Conservation (phyloP, 2,329 filamentous ascomycete genomes). For the Pestalotiopsis sp. region DNA sequence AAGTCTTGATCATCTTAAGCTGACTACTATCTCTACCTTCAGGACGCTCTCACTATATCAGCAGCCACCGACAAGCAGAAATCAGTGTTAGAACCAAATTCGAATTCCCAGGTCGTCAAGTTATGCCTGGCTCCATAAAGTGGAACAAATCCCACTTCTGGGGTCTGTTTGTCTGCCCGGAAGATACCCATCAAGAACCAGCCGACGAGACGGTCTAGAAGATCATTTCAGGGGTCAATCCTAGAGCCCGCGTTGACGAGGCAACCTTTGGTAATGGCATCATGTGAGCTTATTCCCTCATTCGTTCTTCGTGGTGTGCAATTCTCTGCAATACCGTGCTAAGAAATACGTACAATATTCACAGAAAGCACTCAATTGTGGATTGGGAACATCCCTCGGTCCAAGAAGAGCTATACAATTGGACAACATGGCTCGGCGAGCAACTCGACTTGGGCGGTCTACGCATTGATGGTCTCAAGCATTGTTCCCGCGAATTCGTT, state of each 20-base stretch:
- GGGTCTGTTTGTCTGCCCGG: neutral
- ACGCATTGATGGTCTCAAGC: neutral
- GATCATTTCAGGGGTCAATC: too few relatives aligned
- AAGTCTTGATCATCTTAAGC: too few relatives aligned
- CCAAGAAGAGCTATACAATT: neutral
- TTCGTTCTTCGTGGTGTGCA: too few relatives aligned
- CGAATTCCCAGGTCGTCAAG: neutral
- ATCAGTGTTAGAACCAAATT: neutral
- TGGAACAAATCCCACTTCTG: neutral
- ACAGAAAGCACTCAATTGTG: neutral
- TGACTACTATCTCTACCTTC: too few relatives aligned
- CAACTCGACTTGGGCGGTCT: neutral
- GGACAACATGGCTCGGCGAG: neutral
- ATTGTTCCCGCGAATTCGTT: neutral
- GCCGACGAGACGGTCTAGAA: too few relatives aligned
- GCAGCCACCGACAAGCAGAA: too few relatives aligned
- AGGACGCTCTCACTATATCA: too few relatives aligned
- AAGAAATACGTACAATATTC: too few relatives aligned
- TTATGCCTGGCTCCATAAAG: neutral
- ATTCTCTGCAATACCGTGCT: neutral
- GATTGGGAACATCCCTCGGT: neutral
- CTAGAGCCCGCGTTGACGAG: too few relatives aligned
- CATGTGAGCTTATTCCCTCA: neutral
- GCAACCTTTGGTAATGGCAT: neutral
- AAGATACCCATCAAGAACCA: neutral